A percentile compares a stretch with the other conserved stretches of the same genome.
Evolutionary conservation across 176 grass and related monocot species (phyloP).

Genomic region (Oryza officinalis): DNA sequence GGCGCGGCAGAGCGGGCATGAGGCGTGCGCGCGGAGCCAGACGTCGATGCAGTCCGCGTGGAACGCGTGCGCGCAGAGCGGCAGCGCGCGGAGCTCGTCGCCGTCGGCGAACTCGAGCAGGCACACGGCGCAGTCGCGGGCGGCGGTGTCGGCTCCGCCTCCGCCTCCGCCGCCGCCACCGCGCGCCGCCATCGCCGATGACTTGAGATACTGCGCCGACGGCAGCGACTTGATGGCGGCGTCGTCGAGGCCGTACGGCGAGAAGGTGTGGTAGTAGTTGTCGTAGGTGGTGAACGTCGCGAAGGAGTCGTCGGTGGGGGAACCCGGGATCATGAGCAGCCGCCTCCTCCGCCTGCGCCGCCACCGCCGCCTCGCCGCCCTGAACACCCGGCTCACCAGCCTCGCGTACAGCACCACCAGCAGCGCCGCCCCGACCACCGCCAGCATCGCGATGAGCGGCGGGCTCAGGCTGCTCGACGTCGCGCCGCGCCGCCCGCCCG

Average conservation of each 20-base stretch:
- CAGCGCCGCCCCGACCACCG: conserved; percentile 81
- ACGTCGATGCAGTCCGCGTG: conserved; percentile 95
- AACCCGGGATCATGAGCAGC: conserved; percentile 42
- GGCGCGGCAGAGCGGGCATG: conserved; percentile 83
- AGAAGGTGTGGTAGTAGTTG: conserved; percentile 71
- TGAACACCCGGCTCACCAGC: conserved; percentile 59
- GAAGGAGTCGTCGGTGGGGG: conserved; percentile 44
- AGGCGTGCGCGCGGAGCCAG: conserved; percentile 85
- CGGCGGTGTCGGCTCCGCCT: conserved; percentile 5
- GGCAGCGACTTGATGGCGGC: conserved; percentile 81
- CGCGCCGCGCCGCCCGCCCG: neutral
- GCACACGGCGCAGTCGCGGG: conserved; percentile 82
- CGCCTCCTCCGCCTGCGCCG: conserved; percentile 20
- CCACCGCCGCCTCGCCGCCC: conserved; percentile 44
- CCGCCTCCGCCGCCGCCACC: neutral
- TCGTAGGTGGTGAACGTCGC: conserved; percentile 42
- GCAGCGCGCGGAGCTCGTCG: conserved; percentile 77
- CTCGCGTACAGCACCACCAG: conserved; percentile 93
- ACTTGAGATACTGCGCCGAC: conserved; percentile 57
- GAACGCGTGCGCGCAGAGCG: conserved; percentile 84
- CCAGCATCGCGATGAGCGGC: conserved; percentile 96
- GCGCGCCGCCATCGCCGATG: conserved; percentile 44
- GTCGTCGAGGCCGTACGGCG: conserved; percentile 77
- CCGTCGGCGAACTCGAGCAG: conserved; percentile 89
- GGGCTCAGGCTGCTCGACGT: conserved; percentile 64